Base-by-base conservation (phyloP, 78 protist genomes). In the Dictyostelium purpureum region DNA sequence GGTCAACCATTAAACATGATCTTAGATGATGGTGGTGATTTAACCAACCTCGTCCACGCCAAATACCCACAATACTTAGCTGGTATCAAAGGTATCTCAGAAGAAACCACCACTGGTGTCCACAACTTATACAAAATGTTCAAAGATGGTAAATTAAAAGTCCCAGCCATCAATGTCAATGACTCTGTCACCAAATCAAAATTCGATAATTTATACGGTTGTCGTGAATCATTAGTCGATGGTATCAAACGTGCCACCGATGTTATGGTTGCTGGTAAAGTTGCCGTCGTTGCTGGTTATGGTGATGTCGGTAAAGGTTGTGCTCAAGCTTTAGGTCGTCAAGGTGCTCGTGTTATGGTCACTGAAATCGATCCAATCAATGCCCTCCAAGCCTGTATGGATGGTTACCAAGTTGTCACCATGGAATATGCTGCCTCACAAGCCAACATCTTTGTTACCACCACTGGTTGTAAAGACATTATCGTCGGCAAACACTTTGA, bases 91-190 rank as follows among this genome's bases (percentile, higher is more conserved):
- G 99, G 99, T 54, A 94, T 99, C 54, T 97, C 99, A 19, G 99
- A 99, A 97, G 99, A 99, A 96, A 99, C 99, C 94, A 99, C 99
- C 88, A 99, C 99, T 33, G 99, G 99, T 80, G 99, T 99, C 74
- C 98, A 98, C 98, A 94, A 98, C 90, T 96, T 99, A 75, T 67
- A 97, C 90, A 76, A 94, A 87, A 96, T 98, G 99, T 87, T 76
- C 73, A 77, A 95, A 71, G 89, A 33, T 18, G 98, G 97, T 57
- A 59, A 77, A 77, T 97, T 99, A n/a, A 93, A 95, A 88, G 79
- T 99, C 95, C 99, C 99, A 52, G 98, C 99, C 85, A 97, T 99
- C 97, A 98, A 99, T 96, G 99, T 99, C 80, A 99, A 99, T 98
- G 99, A 99, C 94, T 96, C 98, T 40, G 99, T 98, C 74, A 99